Evolutionary conservation across 306 rosid genomes (phyloP).

Genomic region (Lagenaria siceraria): DNA sequence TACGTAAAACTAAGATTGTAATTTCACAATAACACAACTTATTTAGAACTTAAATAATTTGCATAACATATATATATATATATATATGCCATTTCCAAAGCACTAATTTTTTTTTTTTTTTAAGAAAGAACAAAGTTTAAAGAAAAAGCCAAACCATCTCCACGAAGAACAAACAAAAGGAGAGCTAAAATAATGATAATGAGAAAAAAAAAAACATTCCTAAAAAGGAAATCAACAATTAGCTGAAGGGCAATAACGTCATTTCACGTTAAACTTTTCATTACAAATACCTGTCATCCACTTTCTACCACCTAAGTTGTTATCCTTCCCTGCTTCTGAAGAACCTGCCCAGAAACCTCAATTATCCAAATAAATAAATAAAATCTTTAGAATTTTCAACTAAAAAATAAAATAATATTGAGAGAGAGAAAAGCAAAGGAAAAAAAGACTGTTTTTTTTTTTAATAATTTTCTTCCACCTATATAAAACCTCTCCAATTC

Average conservation of each 20-base stretch:
- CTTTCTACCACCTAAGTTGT: not conserved
- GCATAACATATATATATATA: too few species aligned
- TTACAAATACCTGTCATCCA: not conserved
- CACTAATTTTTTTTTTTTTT: too few species aligned
- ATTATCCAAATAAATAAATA: not conserved
- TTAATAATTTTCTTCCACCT: conserved; percentile 45
- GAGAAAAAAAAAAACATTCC: not conserved
- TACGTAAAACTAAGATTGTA: too few species aligned
- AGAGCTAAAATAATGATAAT: not conserved
- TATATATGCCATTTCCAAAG: too few species aligned
- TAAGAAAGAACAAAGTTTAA: not conserved
- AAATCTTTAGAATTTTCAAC: not conserved
- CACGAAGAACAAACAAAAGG: not conserved
- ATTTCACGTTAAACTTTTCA: not conserved
- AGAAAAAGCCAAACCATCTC: not conserved
- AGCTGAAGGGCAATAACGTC: not conserved
- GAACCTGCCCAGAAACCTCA: not conserved
- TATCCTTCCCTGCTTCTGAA: not conserved
- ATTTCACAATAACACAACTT: too few species aligned
- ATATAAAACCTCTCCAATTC: conserved; percentile 18
- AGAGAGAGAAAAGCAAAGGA: not conserved
- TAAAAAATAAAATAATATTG: not conserved
- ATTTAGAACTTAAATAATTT: too few species aligned
- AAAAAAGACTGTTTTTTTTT: not conserved
- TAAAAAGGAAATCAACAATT: not conserved